Evolutionary conservation across 2,329 filamentous ascomycete species (phyloP).

Genomic region (Claviceps sp.): DNA sequence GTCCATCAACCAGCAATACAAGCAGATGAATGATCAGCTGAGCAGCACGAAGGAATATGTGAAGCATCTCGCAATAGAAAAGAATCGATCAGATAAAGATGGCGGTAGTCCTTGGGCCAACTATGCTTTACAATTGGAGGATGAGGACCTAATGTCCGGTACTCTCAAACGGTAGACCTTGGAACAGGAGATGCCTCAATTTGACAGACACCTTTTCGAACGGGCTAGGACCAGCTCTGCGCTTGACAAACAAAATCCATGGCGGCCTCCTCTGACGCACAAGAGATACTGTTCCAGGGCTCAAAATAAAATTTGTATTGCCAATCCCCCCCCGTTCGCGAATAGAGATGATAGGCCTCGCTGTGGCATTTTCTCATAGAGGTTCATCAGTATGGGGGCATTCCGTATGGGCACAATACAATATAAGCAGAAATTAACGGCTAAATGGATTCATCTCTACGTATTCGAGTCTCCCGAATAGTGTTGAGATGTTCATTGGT

Average conservation of each 20-base stretch:
- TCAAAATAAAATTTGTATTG: neutral
- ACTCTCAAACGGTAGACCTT: conserved; percentile 7
- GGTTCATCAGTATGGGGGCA: neutral
- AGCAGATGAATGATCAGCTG: conserved; percentile 39
- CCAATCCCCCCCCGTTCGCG: neutral
- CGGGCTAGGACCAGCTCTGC: too few species aligned
- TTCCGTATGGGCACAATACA: neutral
- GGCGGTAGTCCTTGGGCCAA: conserved; percentile 19
- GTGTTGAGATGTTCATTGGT: neutral
- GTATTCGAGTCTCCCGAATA: neutral
- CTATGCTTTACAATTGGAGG: conserved; percentile 37
- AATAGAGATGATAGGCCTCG: neutral
- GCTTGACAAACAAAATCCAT: too few species aligned
- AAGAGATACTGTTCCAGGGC: neutral
- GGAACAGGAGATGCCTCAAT: neutral
- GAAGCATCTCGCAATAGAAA: conserved; percentile 30
- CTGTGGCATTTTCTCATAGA: neutral
- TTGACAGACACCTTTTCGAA: too few species aligned
- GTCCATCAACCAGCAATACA: conserved; percentile 32
- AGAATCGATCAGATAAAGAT: conserved; percentile 32
- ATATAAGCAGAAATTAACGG: neutral
- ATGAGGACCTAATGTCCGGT: conserved; percentile 49
- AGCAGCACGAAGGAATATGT: conserved; percentile 44
- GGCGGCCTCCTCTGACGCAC: neutral
- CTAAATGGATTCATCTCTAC: neutral